A percentile compares a stretch with the other conserved stretches of the same genome.
Conservation (phyloP, 1,139 yeast species). For the Kodamaea anthophila region DNA sequence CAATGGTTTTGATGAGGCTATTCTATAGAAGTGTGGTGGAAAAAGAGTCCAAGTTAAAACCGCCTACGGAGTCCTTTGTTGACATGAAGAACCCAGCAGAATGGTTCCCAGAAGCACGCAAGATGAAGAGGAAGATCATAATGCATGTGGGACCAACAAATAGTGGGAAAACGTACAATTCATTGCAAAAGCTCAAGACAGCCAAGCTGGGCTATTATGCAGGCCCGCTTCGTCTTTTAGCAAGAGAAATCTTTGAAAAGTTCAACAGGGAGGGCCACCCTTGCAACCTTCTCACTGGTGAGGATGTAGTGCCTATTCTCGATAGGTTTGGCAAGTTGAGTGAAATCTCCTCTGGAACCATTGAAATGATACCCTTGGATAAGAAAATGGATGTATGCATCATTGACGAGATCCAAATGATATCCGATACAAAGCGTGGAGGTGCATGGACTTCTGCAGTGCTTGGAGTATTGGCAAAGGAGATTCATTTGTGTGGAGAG, state of each 20-base stretch:
- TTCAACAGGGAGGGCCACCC: slow-evolving; percentile 58
- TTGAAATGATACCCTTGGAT: slow-evolving; percentile 79
- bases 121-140: slow-evolving; percentile 67
- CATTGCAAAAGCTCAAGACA: slow-evolving; percentile 60
- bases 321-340: slow-evolving; percentile 70
- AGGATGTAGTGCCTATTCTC: slow-evolving; percentile 69
- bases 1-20: slow-evolving; percentile 18
- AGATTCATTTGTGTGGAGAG: slow-evolving; percentile 91
- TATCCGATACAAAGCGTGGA: slow-evolving; percentile 73
- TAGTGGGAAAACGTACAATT: slow-evolving; percentile 90
- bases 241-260: slow-evolving; percentile 84
- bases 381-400: slow-evolving; percentile 79
- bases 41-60: slow-evolving; percentile 11
- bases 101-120: slow-evolving; percentile 86
- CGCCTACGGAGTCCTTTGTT: slow-evolving; percentile 17
- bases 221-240: slow-evolving; percentile 86
- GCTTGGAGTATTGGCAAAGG: slow-evolving; percentile 79
- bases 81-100: slow-evolving; percentile 70
- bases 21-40: slow-evolving; percentile 20
- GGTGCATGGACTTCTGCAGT: slow-evolving; percentile 94
- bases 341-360: slow-evolving; percentile 77
- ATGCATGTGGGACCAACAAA: slow-evolving; percentile 98
- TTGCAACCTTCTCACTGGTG: slow-evolving; percentile 91
- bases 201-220: slow-evolving; percentile 87
- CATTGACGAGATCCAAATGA: slow-evolving; percentile 95